phyloP scores from a whole-genome alignment of 345 rosid genomes.

The Eucalyptus caleyi region DNA sequence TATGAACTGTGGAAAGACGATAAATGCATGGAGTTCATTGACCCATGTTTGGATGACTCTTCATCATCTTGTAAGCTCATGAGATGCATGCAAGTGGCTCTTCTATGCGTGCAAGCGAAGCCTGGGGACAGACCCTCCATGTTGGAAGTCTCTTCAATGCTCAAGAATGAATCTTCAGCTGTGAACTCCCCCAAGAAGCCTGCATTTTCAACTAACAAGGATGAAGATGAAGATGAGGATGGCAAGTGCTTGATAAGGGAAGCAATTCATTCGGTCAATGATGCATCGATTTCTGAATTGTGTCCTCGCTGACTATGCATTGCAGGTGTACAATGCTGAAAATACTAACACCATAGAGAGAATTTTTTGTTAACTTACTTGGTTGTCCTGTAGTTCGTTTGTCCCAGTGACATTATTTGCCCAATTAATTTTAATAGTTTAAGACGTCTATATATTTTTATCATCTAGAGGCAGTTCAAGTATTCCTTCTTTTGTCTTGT shows the following conservation, averaged over 20 bases:
- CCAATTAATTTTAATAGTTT: background rate
- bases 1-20: constrained; percentile 4
- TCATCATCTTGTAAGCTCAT: background rate
- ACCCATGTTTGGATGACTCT: constrained; percentile 8
- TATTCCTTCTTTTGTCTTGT: background rate
- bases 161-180: background rate
- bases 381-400: background rate
- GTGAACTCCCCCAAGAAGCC: constrained; percentile 8
- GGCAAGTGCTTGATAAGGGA: background rate
- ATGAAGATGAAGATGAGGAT: no score
- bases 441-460: no score
- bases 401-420: background rate
- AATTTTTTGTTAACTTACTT: background rate
- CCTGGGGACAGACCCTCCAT: constrained; percentile 14
- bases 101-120: constrained; percentile 16
- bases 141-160: constrained; percentile 11
- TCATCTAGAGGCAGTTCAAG: background rate
- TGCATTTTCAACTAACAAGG: constrained; percentile 4
- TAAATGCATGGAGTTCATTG: constrained; percentile 4
- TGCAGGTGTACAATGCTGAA: background rate
- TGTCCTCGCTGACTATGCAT: constrained; percentile 3
- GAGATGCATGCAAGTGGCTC: constrained; percentile 14
- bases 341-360: background rate
- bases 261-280: constrained; percentile 4
- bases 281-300: constrained; percentile 5